Percentiles rank a stretch among this genome's conserved stretches.
These are phyloP conservation scores for Pinus taeda DNA, from an alignment of 75 land plant species.

Conservation along the genomic window DNA sequence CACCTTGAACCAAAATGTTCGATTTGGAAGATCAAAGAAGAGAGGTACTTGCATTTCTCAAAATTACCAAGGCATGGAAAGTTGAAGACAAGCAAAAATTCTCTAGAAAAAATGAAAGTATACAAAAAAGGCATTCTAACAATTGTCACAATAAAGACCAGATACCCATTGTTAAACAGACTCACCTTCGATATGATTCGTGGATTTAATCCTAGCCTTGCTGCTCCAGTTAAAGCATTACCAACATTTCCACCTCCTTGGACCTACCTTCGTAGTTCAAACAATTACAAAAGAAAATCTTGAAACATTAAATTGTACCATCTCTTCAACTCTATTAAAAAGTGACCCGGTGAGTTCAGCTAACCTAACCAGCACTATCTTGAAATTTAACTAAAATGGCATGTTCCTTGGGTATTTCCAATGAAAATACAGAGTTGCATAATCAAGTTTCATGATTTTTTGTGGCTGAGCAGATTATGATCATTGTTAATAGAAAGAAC, in stretches of 20 bases:
- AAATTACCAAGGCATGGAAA: background rate
- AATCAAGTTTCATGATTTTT: no score
- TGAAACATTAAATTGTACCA: no score
- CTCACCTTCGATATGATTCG: constrained; percentile 54
- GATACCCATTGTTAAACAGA: background rate
- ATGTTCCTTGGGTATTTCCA: no score
- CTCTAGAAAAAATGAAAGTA: background rate
- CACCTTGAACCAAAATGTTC: background rate
- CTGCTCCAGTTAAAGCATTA: constrained; percentile 87
- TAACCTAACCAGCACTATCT: no score
- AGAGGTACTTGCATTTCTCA: background rate
- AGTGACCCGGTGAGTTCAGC: no score
- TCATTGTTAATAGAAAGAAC: no score
- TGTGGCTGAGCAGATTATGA: no score
- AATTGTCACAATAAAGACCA: background rate
- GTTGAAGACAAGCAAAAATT: background rate
- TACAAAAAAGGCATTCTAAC: background rate
- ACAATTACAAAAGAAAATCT: no score
- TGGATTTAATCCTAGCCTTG: constrained; percentile 77
- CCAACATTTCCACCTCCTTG: constrained; percentile 81
- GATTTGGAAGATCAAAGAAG: no score
- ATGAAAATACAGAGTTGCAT: no score
- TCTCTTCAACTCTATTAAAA: no score
- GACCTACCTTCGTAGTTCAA: constrained; percentile 22
- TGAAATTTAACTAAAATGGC: no score